Evolutionary conservation across 805 yeast genomes (phyloP), one percentile per base, ranked within the genome.

Genomic region (Candida endomychidarum): DNA sequence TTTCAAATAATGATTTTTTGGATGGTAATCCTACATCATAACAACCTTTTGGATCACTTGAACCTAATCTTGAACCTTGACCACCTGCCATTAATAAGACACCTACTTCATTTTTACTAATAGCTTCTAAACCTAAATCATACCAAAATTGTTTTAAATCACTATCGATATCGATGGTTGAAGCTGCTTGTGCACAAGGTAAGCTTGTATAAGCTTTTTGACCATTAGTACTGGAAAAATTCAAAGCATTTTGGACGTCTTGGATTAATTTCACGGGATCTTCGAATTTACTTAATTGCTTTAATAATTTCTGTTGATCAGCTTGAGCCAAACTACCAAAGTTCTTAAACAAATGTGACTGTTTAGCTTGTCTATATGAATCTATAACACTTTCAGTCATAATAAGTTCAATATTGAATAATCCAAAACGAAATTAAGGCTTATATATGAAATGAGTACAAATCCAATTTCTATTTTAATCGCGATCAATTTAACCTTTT

Each of bases 41-140:
- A 63, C 97, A 91, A 1, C 99, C 99, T 63, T 93, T 93, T 25
- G 99, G 99, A 18, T 70, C 78, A 3, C 80, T 67, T 1, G 96
- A 88, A 1, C 99, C 99, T 40, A 93, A 71, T 47, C 99, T 75
- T 6, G 97, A 86, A 22, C 99, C 99, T 63, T 93, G 99, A 36
- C 99, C 99, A 41, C 99, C 99, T 9, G 99, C 97, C 86, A 93
- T 83, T 38, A 93, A 70, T 30, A 93, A 72, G 4, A 93, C 91
- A 23, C 88, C 99, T 17, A 91, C 98, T 54, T 84, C 78, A 48
- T 83, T 83, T 10, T 69, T 60, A 12, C 77, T 61, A 39, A 93
- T 82, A 21, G 91, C 85, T 18, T 78, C 67, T 12, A 82, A 60
- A 10, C 99, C 99, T 11, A 65, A 29, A 2, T 60, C 41, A 16